Conservation (phyloP, 2,329 filamentous ascomycete genomes). For the Pleomassaria siparia region DNA sequence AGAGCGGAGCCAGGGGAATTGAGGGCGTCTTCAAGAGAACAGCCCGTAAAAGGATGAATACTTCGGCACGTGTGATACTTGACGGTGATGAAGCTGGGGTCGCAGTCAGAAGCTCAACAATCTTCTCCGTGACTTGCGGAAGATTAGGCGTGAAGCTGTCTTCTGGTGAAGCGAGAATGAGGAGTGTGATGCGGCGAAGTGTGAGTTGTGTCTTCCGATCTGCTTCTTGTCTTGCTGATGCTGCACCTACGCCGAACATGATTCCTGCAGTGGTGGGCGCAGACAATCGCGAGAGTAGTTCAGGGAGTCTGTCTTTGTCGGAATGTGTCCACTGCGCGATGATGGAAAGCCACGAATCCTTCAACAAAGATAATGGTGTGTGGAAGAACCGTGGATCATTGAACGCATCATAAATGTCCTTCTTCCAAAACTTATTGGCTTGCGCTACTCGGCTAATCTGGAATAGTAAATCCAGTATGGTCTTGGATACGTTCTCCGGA, state of each 20-base stretch:
- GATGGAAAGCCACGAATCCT: conserved; percentile 77
- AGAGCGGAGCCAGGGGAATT: conserved; percentile 78
- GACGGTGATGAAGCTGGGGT: conserved; percentile 89
- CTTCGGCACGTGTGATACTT: conserved; percentile 81
- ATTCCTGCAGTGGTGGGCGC: conserved; percentile 91
- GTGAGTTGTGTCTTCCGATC: conserved; percentile 92
- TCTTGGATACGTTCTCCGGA: conserved; percentile 77
- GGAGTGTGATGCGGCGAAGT: conserved; percentile 75
- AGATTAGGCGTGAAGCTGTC: conserved; percentile 83
- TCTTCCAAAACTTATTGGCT: conserved; percentile 88
- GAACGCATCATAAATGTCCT: conserved; percentile 88
- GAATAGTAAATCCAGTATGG: conserved; percentile 71
- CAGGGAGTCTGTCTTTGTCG: conserved; percentile 86
- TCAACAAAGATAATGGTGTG: conserved; percentile 65
- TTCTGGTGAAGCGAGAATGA: conserved; percentile 73
- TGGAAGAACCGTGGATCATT: conserved; percentile 85
- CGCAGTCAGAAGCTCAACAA: conserved; percentile 82
- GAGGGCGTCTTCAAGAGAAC: conserved; percentile 77
- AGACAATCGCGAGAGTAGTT: conserved; percentile 75
- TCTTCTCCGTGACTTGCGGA: conserved; percentile 71
- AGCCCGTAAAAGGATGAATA: conserved; percentile 84
- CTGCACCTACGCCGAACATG: conserved; percentile 97
- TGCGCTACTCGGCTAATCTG: conserved; percentile 76
- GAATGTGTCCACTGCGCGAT: conserved; percentile 79
- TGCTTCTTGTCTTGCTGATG: conserved; percentile 89